Percentiles rank a stretch among this genome's conserved stretches.
phyloP scores from a whole-genome alignment of 1,284 basidiomycete genomes.

The Boletus coffeatus region DNA sequence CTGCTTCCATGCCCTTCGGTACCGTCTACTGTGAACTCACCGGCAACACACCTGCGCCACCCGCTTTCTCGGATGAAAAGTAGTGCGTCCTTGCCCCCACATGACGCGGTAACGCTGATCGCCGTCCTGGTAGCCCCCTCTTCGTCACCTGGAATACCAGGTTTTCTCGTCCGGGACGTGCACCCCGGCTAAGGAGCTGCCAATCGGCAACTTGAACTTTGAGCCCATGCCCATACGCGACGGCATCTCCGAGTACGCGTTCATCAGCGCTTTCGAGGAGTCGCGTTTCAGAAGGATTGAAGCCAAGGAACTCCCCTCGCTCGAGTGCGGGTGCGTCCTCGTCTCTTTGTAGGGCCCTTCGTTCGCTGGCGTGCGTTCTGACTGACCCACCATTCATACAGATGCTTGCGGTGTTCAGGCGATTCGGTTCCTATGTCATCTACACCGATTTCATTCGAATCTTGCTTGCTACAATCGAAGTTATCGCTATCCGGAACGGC shows the following conservation, averaged over 20 bases:
- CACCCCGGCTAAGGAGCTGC: conserved; percentile 80
- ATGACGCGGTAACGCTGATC: conserved; percentile 2
- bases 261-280: conserved; percentile 78
- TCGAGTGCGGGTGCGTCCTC: conserved; percentile 81
- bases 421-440: background rate
- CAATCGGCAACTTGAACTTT: conserved; percentile 77
- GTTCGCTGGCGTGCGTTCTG: background rate
- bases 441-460: background rate
- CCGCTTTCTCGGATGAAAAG: conserved; percentile 62
- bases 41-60: conserved; percentile 44
- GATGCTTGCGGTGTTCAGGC: background rate
- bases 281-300: conserved; percentile 69
- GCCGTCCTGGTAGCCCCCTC: conserved; percentile 58
- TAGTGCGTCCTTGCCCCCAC: conserved; percentile 46
- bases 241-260: conserved; percentile 86
- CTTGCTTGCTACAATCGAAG: background rate
- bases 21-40: conserved; percentile 70
- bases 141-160: conserved; percentile 96
- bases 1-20: conserved; percentile 74
- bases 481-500: background rate
- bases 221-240: conserved; percentile 69
- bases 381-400: background rate
- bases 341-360: background rate
- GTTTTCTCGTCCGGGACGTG: conserved; percentile 50
- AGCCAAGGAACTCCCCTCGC: conserved; percentile 65